Evolutionary conservation across 75 land plant genomes (phyloP).

Genomic region (Picea sitchensis): DNA sequence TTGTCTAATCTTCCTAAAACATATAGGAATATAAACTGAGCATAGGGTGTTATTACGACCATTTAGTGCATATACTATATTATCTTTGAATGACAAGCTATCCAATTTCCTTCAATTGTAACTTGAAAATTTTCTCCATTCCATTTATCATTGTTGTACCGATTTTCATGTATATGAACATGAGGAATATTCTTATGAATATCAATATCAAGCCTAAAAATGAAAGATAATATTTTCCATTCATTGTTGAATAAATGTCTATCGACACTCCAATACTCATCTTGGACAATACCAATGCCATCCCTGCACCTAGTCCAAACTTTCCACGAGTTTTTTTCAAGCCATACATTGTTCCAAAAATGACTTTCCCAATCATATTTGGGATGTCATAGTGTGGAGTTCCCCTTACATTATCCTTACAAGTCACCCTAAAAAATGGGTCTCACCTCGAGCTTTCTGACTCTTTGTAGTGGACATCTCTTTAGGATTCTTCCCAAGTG

Average conservation of each 20-base stretch:
- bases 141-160: constrained; percentile 73
- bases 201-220: constrained; percentile 89
- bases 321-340: no score
- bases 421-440: constrained; percentile 87
- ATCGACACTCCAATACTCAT: constrained; percentile 99
- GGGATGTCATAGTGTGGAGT: no score
- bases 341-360: no score
- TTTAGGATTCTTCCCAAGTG: constrained; percentile 84
- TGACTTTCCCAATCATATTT: no score
- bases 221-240: constrained; percentile 62
- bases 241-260: constrained; percentile 75
- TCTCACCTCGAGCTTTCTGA: constrained; percentile 79
- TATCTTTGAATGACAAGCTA: constrained; percentile 91
- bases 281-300: constrained; percentile 96
- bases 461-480: constrained; percentile 52
- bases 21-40: constrained; percentile 88
- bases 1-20: constrained; percentile 72
- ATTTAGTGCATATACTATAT: constrained; percentile 98
- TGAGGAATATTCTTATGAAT: constrained; percentile 95
- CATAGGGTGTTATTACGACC: constrained; percentile 99
- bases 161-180: constrained; percentile 90
- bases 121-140: constrained; percentile 98
- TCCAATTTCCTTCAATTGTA: constrained; percentile 99
- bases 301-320: no score
- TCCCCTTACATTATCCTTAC: constrained; percentile 46